Conservation (phyloP, 257 asterid genomes). For the Salvia miltiorrhiza region DNA sequence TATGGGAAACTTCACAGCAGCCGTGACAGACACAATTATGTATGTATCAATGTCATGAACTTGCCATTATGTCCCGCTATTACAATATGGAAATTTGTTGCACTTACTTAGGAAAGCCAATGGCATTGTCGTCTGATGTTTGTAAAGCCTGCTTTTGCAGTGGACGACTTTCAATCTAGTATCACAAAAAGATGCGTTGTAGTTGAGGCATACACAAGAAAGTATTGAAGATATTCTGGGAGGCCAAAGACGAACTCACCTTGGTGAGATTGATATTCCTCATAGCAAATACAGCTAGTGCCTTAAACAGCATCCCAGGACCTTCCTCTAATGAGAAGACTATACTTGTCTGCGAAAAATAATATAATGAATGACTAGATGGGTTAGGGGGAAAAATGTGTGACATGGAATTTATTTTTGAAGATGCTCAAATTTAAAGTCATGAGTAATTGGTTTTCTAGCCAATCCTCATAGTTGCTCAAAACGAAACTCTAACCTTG, state of each 20-base stretch:
- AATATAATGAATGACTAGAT: conserved; percentile 5
- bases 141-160: conserved; percentile 77
- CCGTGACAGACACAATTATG: not conserved
- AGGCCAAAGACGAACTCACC: conserved; percentile 37
- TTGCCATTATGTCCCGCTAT: not conserved
- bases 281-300: conserved; percentile 95
- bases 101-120: conserved; percentile 68
- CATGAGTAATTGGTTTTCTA: not conserved
- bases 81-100: conserved; percentile 12
- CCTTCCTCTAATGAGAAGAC: conserved; percentile 99
- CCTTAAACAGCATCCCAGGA: conserved; percentile 98
- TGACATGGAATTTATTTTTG: not conserved
- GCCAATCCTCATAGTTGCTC: not conserved
- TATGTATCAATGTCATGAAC: conserved; percentile 5
- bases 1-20: not conserved
- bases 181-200: conserved; percentile 1
- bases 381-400: not conserved
- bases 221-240: not conserved
- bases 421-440: not conserved
- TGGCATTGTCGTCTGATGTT: conserved; percentile 48
- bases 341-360: conserved; percentile 75
- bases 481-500: conserved; percentile 56
- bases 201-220: conserved; percentile 13
- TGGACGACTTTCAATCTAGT: conserved; percentile 97
- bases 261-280: conserved; percentile 92